Evolutionary conservation across 2,329 filamentous ascomycete species (phyloP).

Genomic region (Conoideocrella luteorostrata): DNA sequence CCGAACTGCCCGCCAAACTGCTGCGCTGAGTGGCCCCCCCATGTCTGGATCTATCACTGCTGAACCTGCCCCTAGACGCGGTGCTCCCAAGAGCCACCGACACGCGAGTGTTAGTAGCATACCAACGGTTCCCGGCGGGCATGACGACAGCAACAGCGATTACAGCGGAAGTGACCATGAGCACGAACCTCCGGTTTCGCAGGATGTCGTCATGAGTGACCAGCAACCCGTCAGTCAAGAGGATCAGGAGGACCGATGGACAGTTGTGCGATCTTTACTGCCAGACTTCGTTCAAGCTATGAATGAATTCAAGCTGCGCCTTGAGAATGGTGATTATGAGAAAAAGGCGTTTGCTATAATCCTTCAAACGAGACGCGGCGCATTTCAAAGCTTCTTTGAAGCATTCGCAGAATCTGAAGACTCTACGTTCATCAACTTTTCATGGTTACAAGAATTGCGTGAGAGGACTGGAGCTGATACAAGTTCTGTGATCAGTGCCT

Average conservation of each 20-base stretch:
- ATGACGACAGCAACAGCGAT: not conserved
- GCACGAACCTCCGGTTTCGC: not conserved
- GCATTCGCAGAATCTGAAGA: not conserved
- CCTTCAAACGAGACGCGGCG: not conserved
- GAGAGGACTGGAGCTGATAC: not conserved
- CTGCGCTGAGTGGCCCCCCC: not conserved
- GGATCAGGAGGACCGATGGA: not conserved
- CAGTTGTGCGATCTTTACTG: conserved; percentile 3
- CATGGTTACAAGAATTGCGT: conserved; percentile 9
- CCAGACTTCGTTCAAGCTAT: conserved; percentile 5
- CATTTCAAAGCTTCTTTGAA: not conserved
- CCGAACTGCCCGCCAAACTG: not conserved
- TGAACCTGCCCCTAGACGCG: not conserved
- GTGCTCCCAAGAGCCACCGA: conserved; percentile 2
- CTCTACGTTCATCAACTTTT: conserved; percentile 23
- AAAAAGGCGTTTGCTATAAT: conserved; percentile 1
- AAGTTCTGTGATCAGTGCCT: conserved; percentile 5
- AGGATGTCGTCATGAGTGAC: not conserved
- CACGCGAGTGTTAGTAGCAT: conserved; percentile 6
- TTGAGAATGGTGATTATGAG: not conserved
- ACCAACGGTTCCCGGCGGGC: not conserved
- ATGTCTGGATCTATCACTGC: not conserved
- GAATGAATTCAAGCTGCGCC: conserved; percentile 6
- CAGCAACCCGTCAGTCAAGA: not conserved
- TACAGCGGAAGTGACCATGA: conserved; percentile 2